Evolutionary conservation across 305 asterid species (phyloP), one percentile per base, ranked within the genome.

Genomic region (Withania somnifera): DNA sequence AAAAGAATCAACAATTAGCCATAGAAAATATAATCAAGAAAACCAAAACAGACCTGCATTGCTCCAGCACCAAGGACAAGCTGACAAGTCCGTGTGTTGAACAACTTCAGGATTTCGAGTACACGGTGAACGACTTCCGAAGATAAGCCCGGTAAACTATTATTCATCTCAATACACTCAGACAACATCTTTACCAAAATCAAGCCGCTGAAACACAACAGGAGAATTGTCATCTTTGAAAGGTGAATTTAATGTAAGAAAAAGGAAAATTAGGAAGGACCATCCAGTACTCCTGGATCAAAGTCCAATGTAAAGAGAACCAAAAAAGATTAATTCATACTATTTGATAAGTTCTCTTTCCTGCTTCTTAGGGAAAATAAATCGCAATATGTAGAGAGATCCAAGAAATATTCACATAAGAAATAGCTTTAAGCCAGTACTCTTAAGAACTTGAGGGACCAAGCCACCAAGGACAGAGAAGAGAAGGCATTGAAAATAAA

Each of bases 61-160:
- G 99, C 99, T 88, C 95, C 97, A 30, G 99, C 99, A 79, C 99
- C 99, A 82, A 96, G 99, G 86, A 96, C 99, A 87, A 96, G 99
- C 86, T 94, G 99, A 82, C 97, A 95, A 7, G 99, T 90, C 88
- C 98, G 92, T 54, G 99, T 92, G 84, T 96, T 96, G 89, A 96
- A 96, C 85, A 93, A 85, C 83, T 96, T 96, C 92, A 96, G 89
- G 84, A 96, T 91, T 87, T 94, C 99, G 71, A 95, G 97, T 63
- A 96, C 93, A 52, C 98, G 99, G 80, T 95, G 98, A 85, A 95
- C 93, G 82, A 96, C 89, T 88, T 96, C 98, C 28, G 98, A 93
- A 81, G 99, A 94, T 52, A 94, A 91, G 45, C 90, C 88, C 47
- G 98, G 93, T 87, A 96, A 91, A 88, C 84, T 87, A 82, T 87